Base-by-base conservation (phyloP, 371 early-diverging fungal genomes). In the Lichtheimia ramosa region DNA sequence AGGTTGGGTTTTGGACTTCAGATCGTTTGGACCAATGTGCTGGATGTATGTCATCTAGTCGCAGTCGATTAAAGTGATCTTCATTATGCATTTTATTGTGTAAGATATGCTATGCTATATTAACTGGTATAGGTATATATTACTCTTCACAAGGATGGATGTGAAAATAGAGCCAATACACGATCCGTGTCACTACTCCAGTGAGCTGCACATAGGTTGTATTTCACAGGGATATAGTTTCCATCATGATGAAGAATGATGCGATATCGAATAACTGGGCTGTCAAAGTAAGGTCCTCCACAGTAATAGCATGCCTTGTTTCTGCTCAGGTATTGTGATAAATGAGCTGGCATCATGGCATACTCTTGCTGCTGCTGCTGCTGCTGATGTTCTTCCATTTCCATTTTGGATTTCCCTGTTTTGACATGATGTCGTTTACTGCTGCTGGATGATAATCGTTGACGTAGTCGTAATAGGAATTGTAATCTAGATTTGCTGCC, bases 241-340 rank as follows among this genome's bases (percentile, higher is more conserved):
- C 28, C 61, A 51, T 69, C 69, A 6, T 48, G 52, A 53, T 84
- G 84, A 41, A 83, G 85, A 21, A 89, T 71, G 27, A 86, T 70
- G 48, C 86, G 79, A 39, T 80, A 75, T 15, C 90, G 82, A 34
- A 70, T 71, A 12, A 76, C 73, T 54, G 58, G 81, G 10, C 65
- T 62, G n/a, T 89, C 87, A 74, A 93, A 89, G 61, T 85, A 89
- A 13, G 95, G 92, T 4, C 90, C 92, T 5, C 81, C 79, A 70
- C 95, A 95, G 69, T 88, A 90, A 6, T 89, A 74, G 75, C 95
- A 95, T 20, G 71, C 65, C 25, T 83, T 72, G 1, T 83, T 86
- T 16, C 78, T 73, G 21, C 73, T 61, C 15, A 92, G 63, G 62
- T 86, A 88, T 16, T 75, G 61, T 63, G 27, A 20, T 14, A 57